Evolutionary conservation across 192 early-diverging fungal genomes (phyloP), one percentile per base, ranked within the genome.

Genomic region (Coemansia sp.): DNA sequence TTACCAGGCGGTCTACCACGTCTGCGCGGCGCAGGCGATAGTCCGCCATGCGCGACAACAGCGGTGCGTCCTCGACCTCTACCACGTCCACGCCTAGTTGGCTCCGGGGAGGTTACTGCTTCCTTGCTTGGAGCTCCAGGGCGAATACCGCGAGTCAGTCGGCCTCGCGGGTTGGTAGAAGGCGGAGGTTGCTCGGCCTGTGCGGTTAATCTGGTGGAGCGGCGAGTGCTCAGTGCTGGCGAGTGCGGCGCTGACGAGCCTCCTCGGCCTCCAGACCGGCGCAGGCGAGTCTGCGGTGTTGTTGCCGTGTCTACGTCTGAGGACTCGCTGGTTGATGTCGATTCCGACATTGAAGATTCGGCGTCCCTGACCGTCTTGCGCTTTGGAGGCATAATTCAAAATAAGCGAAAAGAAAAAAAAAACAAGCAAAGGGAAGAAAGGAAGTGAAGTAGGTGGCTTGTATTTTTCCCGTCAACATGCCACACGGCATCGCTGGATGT

Each of bases 91-190:
- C 70, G 70, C 57, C 55, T 2, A 29, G 47, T 38, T 34, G 15
- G 29, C 59, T 55, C 70, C 12, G 51, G 63, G 29, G 15, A 41
- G 12, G 20, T 5, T 16, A 33, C 16, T 46, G 29, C 68, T 34
- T 10, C 43, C 31, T 16, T 65, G 27, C 5, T 64, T 33, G 2
- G 71, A 40, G 22, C 71, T 68, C 24, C 74, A 15, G 54, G 63
- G 4, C 79, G 74, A 15, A 76, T 61, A 15, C 79, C 79, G 10
- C 79, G 71, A 7, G 66, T 73, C 11, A 81, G 71, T n/a, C 79
- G 79, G 12, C 70, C 65, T 11, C 73, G 62, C 24, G 63, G 70
- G 13, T 71, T 78, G 38, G 76, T 59, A 27, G 38, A 38, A 15
- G 69, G 59, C 1, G 69, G 36, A 20, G 63, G 49, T 34, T 63